phyloP scores from a whole-genome alignment of 2,329 filamentous ascomycete species.

The Diaporthe sp. region DNA sequence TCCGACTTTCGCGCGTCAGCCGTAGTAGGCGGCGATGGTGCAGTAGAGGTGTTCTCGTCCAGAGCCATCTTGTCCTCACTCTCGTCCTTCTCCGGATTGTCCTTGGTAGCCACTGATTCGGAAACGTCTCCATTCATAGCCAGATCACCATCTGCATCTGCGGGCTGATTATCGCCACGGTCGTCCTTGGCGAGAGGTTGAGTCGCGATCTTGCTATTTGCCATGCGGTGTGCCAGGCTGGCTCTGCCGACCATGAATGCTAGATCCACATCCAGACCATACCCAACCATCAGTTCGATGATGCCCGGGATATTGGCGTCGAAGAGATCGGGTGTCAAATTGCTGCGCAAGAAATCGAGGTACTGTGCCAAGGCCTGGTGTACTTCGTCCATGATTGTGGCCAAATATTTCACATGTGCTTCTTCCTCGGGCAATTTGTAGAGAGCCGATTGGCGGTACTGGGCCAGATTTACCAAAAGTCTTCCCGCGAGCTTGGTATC shows the following conservation, averaged over 20 bases:
- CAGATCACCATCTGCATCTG: conserved; percentile 71
- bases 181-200: conserved; percentile 49
- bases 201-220: conserved; percentile 38
- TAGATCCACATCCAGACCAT: conserved; percentile 82
- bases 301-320: conserved; percentile 83
- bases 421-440: conserved; percentile 79
- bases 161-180: conserved; percentile 47
- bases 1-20: conserved; percentile 55
- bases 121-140: conserved; percentile 51
- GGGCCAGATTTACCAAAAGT: conserved; percentile 89
- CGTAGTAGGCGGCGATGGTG: conserved; percentile 47
- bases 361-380: conserved; percentile 90
- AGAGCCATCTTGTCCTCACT: conserved; percentile 50
- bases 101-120: conserved; percentile 31
- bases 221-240: conserved; percentile 78
- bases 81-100: conserved; percentile 40
- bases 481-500: conserved; percentile 84
- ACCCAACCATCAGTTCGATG: conserved; percentile 80
- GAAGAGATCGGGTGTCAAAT: conserved; percentile 82
- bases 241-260: conserved; percentile 88
- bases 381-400: conserved; percentile 90
- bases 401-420: conserved; percentile 89
- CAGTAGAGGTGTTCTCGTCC: conserved; percentile 49
- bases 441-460: conserved; percentile 89
- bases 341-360: conserved; percentile 87